These are phyloP conservation scores for Aspergillus ellipticus DNA, from an alignment of 495 filamentous ascomycete species.

Conservation along the genomic window DNA sequence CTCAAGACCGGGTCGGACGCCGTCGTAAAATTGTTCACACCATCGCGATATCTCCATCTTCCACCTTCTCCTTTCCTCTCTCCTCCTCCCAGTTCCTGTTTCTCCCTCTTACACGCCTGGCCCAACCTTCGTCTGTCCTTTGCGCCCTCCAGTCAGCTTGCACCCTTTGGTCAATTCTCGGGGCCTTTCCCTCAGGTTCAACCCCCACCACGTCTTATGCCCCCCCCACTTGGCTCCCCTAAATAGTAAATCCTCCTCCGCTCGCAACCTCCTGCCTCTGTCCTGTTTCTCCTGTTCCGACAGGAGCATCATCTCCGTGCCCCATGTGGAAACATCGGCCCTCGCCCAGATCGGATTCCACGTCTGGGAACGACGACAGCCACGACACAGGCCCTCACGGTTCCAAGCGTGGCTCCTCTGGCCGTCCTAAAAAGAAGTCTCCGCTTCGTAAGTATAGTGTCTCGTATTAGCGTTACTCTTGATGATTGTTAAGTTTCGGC, in stretches of 20 bases:
- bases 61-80: conserved; percentile 11
- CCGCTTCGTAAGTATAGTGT: conserved; percentile 32
- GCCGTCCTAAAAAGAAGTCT: conserved; percentile 39
- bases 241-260: conserved; percentile 10
- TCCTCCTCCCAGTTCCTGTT: conserved; percentile 6
- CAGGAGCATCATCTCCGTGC: conserved; percentile 19
- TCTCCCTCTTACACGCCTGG: conserved; percentile 9
- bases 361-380: conserved; percentile 30
- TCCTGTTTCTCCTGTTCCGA: conserved; percentile 15
- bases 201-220: conserved; percentile 9
- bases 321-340: conserved; percentile 48
- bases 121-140: conserved; percentile 1
- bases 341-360: conserved; percentile 43
- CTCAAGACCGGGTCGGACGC: conserved; percentile 15
- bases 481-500: conserved; percentile 8
- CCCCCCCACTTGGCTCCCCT: conserved; percentile 15
- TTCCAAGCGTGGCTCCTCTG: conserved; percentile 38
- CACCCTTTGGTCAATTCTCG: conserved; percentile 11
- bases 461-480: conserved; percentile 19
- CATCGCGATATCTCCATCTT: conserved; percentile 19
- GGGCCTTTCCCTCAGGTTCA: conserved; percentile 9
- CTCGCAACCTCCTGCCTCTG: conserved; percentile 10
- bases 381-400: conserved; percentile 25
- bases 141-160: neutral
- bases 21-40: conserved; percentile 24